These are phyloP conservation scores for Leccinum fibrillosum DNA, from an alignment of 768 basidiomycete genomes.

Conservation along the genomic window DNA sequence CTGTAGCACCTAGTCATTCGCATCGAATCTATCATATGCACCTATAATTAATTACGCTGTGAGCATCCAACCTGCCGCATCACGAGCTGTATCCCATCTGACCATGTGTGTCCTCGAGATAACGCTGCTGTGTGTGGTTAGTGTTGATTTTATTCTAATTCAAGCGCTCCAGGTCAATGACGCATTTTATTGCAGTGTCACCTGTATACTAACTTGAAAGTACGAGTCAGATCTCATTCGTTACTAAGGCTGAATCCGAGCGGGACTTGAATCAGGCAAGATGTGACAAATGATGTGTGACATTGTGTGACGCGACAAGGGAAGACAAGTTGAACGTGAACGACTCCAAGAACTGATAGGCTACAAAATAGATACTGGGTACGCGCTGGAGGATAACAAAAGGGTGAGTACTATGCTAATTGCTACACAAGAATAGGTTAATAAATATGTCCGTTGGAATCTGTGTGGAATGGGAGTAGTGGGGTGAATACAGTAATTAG, in stretches of 20 bases:
- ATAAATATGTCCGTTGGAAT: conserved; percentile 23
- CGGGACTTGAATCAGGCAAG: background rate
- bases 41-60: background rate
- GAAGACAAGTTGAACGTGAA: background rate
- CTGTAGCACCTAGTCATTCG: conserved; percentile 1
- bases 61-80: background rate
- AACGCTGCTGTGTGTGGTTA: background rate
- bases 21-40: background rate
- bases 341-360: conserved; percentile 2
- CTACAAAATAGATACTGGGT: conserved; percentile 22
- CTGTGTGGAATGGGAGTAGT: background rate
- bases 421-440: conserved; percentile 26
- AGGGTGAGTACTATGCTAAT: conserved; percentile 17
- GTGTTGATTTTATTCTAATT: background rate
- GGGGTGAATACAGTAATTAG: conserved; percentile 9
- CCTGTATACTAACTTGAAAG: background rate
- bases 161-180: background rate
- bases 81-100: background rate
- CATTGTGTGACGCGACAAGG: background rate
- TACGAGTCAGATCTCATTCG: too few relatives aligned
- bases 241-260: too few relatives aligned
- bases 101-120: background rate
- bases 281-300: background rate
- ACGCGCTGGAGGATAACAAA: conserved; percentile 9
- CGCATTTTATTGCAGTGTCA: background rate